Conservation (phyloP, 1,139 yeast species). For the Zygosaccharomyces pseudobailii region DNA sequence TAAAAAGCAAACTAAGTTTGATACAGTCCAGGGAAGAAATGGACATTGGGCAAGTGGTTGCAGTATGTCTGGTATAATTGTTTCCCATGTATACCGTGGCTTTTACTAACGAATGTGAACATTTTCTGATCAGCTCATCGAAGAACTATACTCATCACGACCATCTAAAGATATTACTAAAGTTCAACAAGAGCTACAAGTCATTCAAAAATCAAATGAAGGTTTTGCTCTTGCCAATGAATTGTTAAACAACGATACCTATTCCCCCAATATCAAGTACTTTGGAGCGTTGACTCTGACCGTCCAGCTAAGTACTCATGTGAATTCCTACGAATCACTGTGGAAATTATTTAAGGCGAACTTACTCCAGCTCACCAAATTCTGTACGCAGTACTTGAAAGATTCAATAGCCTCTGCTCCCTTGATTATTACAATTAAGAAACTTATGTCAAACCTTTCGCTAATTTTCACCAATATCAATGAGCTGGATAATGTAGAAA, state of each 20-base stretch:
- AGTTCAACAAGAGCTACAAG: constrained; percentile 50
- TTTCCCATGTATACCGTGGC: not conserved
- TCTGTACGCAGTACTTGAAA: constrained; percentile 16
- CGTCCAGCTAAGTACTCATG: constrained; percentile 43
- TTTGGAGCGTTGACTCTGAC: constrained; percentile 73
- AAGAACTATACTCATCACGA: constrained; percentile 28
- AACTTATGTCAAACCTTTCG: constrained; percentile 51
- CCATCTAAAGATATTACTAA: constrained; percentile 39
- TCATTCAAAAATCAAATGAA: constrained; percentile 48
- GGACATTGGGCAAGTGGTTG: constrained; percentile 22
- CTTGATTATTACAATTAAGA: constrained; percentile 38
- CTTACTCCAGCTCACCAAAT: constrained; percentile 23
- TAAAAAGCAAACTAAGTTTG: not conserved
- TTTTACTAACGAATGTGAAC: constrained; percentile 6
- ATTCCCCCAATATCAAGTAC: constrained; percentile 51
- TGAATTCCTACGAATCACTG: constrained; percentile 18
- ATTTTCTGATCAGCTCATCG: constrained; percentile 23
- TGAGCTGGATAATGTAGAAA: constrained; percentile 13
- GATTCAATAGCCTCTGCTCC: constrained; percentile 16
- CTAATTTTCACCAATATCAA: constrained; percentile 42
- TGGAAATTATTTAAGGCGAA: constrained; percentile 27
- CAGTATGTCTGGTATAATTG: constrained; percentile 9
- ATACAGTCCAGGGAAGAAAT: not conserved
- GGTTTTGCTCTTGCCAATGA: constrained; percentile 50
- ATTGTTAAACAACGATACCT: constrained; percentile 37